A percentile compares a stretch with the other conserved stretches of the same genome.
These are phyloP conservation scores for Dendrobium catenatum DNA, from an alignment of 106 monocot species.

Conservation along the genomic window DNA sequence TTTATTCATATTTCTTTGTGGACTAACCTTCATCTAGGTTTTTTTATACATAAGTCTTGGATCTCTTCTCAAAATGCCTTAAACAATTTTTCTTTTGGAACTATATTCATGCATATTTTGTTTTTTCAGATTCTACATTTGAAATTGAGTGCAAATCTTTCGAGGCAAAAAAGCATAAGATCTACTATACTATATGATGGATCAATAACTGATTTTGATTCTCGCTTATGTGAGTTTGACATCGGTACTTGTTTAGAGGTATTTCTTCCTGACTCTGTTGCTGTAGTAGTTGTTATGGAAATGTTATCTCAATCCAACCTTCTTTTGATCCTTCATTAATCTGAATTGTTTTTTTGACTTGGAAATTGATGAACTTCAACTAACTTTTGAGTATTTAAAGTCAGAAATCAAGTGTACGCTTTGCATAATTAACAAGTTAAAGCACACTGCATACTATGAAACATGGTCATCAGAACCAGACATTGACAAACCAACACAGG, in stretches of 20 bases:
- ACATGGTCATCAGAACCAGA: too few species aligned
- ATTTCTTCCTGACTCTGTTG: background rate
- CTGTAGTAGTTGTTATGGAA: background rate
- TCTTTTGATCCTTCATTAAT: background rate
- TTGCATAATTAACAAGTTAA: too few species aligned
- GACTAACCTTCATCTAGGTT: background rate
- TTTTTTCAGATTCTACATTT: slow-evolving; percentile 73
- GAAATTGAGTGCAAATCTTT: slow-evolving; percentile 43
- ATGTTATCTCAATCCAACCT: background rate
- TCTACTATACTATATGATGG: slow-evolving; percentile 83
- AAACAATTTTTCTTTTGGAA: slow-evolving; percentile 5
- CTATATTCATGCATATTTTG: background rate
- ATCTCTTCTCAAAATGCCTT: background rate
- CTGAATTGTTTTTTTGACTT: too few species aligned
- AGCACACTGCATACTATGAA: too few species aligned
- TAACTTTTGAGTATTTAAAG: too few species aligned
- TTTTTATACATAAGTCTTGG: background rate
- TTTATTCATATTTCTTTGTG: background rate
- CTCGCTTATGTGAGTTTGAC: slow-evolving; percentile 62
- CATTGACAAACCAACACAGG: too few species aligned
- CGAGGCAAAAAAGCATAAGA: slow-evolving; percentile 31
- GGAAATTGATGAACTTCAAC: too few species aligned
- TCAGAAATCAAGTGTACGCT: too few species aligned
- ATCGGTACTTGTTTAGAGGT: slow-evolving; percentile 99
- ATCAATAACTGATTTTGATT: slow-evolving; percentile 81